Evolutionary conservation across 768 basidiomycete genomes (phyloP), one percentile per base, ranked within the genome.

Genomic region (Daedaleopsis sinensis): DNA sequence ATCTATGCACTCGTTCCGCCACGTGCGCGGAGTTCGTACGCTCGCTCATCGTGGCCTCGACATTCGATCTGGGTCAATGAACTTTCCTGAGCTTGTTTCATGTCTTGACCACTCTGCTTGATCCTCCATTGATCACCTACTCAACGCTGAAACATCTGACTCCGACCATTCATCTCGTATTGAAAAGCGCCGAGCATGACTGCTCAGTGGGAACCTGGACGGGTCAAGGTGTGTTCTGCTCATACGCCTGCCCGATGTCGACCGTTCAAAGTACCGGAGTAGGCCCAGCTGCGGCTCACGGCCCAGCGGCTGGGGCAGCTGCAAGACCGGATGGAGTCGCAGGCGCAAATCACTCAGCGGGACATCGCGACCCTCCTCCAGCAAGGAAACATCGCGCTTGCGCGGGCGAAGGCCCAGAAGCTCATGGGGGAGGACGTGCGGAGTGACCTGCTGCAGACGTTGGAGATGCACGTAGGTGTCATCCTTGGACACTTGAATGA

Each of bases 381-480:
- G 53, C 84, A 87, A 63, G 81, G 82, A 42, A 84, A 88, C 56
- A 74, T 88, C 55, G 77, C 76, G 16, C 73, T 89, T 35, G 91
- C 91, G 13, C 84, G 90, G 50, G 80, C 83, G n/a, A 91, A 90
- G 75, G 87, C 87, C 1, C 87, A 87, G 70, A 85, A 81, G 67
- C 71, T 89, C 51, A 81, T 89, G 24, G 77, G 81, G 43, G 87
- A 90, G 50, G 89, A 91, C 67, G 74, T 78, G 10, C 76, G 80
- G 62, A 82, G 80, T 10, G 86, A 89, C 67, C 66, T 90, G n/a
- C 67, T 90, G 61, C 88, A 87, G 71, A 78, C 80, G 27, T 58
- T 92, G 61, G 89, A 86, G 71, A 85, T 85, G 82, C 78, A 88
- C 65, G 74, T 90, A 36, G 85, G 87, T n/a, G 75, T 82, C 21